A percentile compares a stretch with the other conserved stretches of the same genome.
Conservation (phyloP, 495 filamentous ascomycete genomes). For the Trichocladium uniseriatum region DNA sequence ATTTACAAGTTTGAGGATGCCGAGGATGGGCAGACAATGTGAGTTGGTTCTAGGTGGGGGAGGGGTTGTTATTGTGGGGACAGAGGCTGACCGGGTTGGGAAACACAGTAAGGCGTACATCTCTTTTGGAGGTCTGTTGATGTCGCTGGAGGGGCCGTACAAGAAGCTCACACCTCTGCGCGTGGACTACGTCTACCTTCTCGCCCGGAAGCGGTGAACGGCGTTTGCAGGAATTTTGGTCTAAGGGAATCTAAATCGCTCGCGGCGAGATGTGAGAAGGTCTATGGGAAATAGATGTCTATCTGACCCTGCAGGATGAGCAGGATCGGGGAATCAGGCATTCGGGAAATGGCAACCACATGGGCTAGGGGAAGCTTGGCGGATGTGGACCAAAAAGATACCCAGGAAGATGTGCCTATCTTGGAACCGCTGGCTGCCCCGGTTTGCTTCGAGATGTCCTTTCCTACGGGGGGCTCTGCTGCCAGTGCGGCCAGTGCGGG, state of each 20-base stretch:
- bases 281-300: background rate
- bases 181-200: slow-evolving; percentile 87
- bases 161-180: slow-evolving; percentile 86
- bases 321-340: slow-evolving; percentile 6
- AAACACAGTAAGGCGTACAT: slow-evolving; percentile 71
- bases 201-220: slow-evolving; percentile 70
- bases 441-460: slow-evolving; percentile 1
- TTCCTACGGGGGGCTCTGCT: slow-evolving; percentile 1
- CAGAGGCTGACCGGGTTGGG: slow-evolving; percentile 16
- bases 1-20: slow-evolving; percentile 94
- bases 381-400: slow-evolving; percentile 18
- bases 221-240: background rate
- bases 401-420: slow-evolving; percentile 14
- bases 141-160: slow-evolving; percentile 86
- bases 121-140: slow-evolving; percentile 83
- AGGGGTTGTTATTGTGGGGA: too few relatives aligned
- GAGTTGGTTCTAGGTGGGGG: too few relatives aligned
- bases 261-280: background rate
- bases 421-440: slow-evolving; percentile 1
- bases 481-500: slow-evolving; percentile 37
- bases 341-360: slow-evolving; percentile 9
- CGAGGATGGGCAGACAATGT: slow-evolving; percentile 72
- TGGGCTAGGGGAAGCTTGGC: background rate
- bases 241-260: background rate
- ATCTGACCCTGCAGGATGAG: background rate